These are phyloP conservation scores for Isoetes engelmannii DNA, from an alignment of 83 land plant species.

Conservation along the genomic window DNA sequence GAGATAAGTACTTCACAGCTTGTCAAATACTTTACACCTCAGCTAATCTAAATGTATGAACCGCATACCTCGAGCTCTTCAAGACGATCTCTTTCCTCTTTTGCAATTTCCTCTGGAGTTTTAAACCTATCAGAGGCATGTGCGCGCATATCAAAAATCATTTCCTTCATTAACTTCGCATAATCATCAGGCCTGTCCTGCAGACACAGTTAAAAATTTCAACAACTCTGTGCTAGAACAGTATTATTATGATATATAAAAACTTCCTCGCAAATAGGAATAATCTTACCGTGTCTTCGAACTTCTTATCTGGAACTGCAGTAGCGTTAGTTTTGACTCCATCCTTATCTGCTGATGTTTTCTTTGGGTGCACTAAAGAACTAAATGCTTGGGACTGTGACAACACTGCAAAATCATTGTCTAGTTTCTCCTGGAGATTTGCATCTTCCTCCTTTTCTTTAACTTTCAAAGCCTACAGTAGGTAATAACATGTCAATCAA, in stretches of 20 bases:
- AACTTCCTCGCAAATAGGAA: background rate
- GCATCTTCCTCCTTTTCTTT: conserved; percentile 82
- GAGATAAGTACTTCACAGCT: too few species aligned
- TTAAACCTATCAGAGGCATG: conserved; percentile 81
- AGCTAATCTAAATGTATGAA: background rate
- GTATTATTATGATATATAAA: background rate
- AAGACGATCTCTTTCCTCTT: conserved; percentile 73
- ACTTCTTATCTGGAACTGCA: conserved; percentile 10
- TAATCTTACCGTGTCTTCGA: background rate
- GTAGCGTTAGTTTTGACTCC: conserved; percentile 30
- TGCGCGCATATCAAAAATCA: conserved; percentile 67
- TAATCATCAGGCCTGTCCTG: conserved; percentile 76
- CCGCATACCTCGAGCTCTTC: conserved; percentile 70
- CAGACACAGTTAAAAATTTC: background rate
- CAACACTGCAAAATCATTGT: conserved; percentile 56
- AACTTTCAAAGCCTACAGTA: conserved; percentile 68
- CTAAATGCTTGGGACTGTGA: conserved; percentile 56
- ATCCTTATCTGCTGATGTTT: conserved; percentile 46
- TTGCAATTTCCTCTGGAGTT: conserved; percentile 78
- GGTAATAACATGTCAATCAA: conserved; percentile 3
- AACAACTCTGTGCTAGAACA: background rate
- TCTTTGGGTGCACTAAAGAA: conserved; percentile 53
- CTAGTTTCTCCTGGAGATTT: conserved; percentile 58
- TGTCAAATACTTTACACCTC: background rate
- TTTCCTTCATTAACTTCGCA: conserved; percentile 66